phyloP scores from a whole-genome alignment of 148 eudicot species.

The Cornus controversa region DNA sequence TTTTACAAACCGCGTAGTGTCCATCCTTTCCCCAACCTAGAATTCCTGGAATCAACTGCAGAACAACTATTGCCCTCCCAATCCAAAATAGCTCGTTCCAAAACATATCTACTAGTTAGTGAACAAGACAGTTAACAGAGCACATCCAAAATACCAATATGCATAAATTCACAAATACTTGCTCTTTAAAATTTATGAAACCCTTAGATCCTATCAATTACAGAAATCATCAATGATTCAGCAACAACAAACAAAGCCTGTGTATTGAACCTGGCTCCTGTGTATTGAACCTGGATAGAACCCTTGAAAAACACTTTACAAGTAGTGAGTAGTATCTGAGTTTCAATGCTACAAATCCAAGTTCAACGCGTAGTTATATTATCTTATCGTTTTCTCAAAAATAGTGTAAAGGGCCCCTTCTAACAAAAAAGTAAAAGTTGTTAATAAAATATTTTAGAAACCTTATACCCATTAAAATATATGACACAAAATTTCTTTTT shows the following conservation, averaged over 20 bases:
- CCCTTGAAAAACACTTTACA: too few species aligned
- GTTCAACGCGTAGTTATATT: too few species aligned
- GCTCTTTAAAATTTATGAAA: background rate
- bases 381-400: too few species aligned
- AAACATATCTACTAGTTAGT: slow-evolving; percentile 31
- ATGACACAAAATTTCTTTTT: too few species aligned
- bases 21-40: slow-evolving; percentile 84
- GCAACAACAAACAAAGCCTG: background rate
- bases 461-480: too few species aligned
- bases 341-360: too few species aligned
- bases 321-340: too few species aligned
- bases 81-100: slow-evolving; percentile 26
- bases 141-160: background rate
- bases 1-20: slow-evolving; percentile 61
- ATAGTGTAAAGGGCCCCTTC: too few species aligned
- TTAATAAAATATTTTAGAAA: too few species aligned
- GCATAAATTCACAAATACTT: background rate
- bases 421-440: too few species aligned
- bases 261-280: background rate
- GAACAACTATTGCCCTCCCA: slow-evolving; percentile 28
- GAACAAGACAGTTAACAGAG: background rate
- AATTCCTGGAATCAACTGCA: slow-evolving; percentile 46
- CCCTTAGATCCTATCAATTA: background rate
- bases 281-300: too few species aligned
- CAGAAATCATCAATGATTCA: background rate